These are phyloP conservation scores for Datura wrightii DNA, from an alignment of 257 asterid species.

Conservation along the genomic window DNA sequence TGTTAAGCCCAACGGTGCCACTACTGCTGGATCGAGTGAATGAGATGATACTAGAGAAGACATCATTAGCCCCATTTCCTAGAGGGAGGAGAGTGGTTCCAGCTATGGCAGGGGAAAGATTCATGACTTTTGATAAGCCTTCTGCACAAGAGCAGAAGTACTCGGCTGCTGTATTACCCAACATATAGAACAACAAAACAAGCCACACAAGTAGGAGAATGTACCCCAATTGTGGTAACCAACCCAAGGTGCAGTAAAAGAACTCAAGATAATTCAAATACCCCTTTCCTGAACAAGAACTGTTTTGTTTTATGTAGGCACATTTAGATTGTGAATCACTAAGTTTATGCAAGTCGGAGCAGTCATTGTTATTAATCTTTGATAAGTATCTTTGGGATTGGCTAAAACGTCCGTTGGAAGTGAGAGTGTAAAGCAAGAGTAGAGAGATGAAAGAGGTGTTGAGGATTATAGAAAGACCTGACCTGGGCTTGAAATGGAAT, in stretches of 20 bases:
- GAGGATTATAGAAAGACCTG: slow-evolving; percentile 45
- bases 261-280: slow-evolving; percentile 65
- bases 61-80: slow-evolving; percentile 87
- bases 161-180: slow-evolving; percentile 75
- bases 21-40: slow-evolving; percentile 55
- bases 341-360: slow-evolving; percentile 43
- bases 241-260: slow-evolving; percentile 59
- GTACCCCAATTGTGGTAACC: slow-evolving; percentile 51
- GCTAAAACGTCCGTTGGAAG: slow-evolving; percentile 22
- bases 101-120: slow-evolving; percentile 75
- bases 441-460: slow-evolving; percentile 52
- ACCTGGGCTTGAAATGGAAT: slow-evolving; percentile 33
- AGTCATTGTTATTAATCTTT: slow-evolving; percentile 28
- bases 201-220: slow-evolving; percentile 55
- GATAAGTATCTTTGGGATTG: background rate
- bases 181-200: slow-evolving; percentile 58
- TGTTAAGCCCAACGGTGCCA: slow-evolving; percentile 68
- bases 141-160: slow-evolving; percentile 78
- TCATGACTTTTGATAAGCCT: slow-evolving; percentile 52
- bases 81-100: slow-evolving; percentile 87
- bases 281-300: slow-evolving; percentile 53
- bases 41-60: slow-evolving; percentile 65
- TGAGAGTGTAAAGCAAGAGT: slow-evolving; percentile 43
- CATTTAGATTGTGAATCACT: slow-evolving; percentile 51
- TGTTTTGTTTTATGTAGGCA: slow-evolving; percentile 44